Evolutionary conservation across 2,329 filamentous ascomycete species (phyloP).

Genomic region (Colletotrichum sp.): DNA sequence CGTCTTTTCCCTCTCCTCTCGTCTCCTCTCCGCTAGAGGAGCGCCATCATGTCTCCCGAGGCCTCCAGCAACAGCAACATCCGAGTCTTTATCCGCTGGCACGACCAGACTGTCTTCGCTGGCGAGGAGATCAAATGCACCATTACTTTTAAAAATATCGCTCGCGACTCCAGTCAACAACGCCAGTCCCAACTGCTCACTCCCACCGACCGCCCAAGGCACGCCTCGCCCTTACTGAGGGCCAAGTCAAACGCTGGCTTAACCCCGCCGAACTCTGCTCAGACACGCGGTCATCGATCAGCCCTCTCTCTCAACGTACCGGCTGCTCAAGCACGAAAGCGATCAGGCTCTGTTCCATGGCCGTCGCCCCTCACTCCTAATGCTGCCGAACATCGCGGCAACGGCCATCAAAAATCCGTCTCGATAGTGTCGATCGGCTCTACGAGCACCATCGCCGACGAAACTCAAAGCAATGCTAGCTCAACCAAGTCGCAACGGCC

Average conservation of each 20-base stretch:
- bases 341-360: conserved; percentile 55
- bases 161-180: conserved; percentile 45
- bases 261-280: conserved; percentile 47
- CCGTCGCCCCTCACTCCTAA: conserved; percentile 32
- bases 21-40: conserved; percentile 18
- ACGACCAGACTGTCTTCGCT: conserved; percentile 92
- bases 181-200: conserved; percentile 27
- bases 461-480: conserved; percentile 45
- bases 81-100: conserved; percentile 94
- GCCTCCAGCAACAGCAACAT: conserved; percentile 76
- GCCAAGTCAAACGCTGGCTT: conserved; percentile 48
- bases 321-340: conserved; percentile 46
- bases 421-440: conserved; percentile 83
- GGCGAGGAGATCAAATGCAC: conserved; percentile 95
- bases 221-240: conserved; percentile 47
- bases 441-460: conserved; percentile 50
- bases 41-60: conserved; percentile 53
- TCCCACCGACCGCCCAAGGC: conserved; percentile 25
- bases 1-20: neutral
- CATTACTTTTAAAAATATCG: conserved; percentile 93
- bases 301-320: conserved; percentile 69
- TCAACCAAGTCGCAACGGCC: conserved; percentile 53
- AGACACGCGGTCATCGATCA: conserved; percentile 66
- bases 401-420: conserved; percentile 75
- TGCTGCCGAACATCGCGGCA: conserved; percentile 40